A percentile compares a stretch with the other conserved stretches of the same genome.
phyloP scores from a whole-genome alignment of 2,329 filamentous ascomycete genomes.

The Talaromyces rugulosus region DNA sequence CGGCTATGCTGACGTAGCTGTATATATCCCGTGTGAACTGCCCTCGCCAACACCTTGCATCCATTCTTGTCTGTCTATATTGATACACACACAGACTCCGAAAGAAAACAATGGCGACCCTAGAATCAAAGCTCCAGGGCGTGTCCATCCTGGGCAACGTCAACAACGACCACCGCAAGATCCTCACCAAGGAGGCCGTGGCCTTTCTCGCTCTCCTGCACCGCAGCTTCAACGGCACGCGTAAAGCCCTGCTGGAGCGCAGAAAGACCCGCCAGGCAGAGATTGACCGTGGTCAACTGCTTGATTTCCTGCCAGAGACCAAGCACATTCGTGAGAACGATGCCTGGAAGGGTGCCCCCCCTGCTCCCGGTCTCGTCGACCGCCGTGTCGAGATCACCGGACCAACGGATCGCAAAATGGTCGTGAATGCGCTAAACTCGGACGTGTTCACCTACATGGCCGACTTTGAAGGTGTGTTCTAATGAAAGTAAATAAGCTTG shows the following conservation, averaged over 20 bases:
- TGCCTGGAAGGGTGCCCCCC: conserved; percentile 87
- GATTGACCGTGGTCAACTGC: conserved; percentile 81
- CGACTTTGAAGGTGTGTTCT: conserved; percentile 80
- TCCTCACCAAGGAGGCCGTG: conserved; percentile 83
- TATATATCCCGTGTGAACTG: background rate
- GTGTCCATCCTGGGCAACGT: conserved; percentile 80
- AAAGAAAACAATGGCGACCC: conserved; percentile 55
- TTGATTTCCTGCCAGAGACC: conserved; percentile 94
- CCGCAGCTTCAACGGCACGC: conserved; percentile 84
- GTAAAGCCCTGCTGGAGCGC: conserved; percentile 83
- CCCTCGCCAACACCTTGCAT: background rate
- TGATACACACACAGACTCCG: background rate
- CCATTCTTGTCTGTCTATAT: background rate
- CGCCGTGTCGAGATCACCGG: conserved; percentile 95
- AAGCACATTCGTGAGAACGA: conserved; percentile 91
- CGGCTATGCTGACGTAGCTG: conserved; percentile 20
- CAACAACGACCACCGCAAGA: conserved; percentile 76
- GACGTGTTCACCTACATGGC: conserved; percentile 99
- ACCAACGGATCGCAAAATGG: conserved; percentile 97
- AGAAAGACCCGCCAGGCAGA: conserved; percentile 84
- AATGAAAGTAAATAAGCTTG: background rate
- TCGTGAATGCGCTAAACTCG: conserved; percentile 92
- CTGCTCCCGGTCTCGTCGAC: conserved; percentile 88
- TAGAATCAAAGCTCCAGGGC: conserved; percentile 77
- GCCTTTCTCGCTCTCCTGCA: conserved; percentile 93